These are phyloP conservation scores for Aspergillus conjunctus DNA, from an alignment of 495 filamentous ascomycete genomes.

Conservation along the genomic window DNA sequence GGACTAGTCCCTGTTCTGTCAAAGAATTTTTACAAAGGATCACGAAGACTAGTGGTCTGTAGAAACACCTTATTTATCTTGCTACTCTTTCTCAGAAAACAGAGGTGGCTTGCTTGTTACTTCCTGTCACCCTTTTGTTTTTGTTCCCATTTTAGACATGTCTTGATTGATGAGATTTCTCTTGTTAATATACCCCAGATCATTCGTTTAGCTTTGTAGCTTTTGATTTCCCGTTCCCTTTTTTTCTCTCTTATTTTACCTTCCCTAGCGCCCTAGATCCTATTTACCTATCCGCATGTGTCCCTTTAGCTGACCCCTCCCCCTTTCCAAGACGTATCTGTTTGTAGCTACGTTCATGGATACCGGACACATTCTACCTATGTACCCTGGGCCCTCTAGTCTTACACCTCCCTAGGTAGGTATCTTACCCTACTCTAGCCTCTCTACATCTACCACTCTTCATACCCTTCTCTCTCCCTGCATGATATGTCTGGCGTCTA, in stretches of 20 bases:
- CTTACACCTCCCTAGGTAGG: no score
- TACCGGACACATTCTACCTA: no score
- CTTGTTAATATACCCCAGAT: slow-evolving; percentile 24
- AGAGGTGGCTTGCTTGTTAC: neutral
- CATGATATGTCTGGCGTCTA: neutral
- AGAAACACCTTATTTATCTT: neutral
- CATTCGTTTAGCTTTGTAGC: slow-evolving; percentile 12
- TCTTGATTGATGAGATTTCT: slow-evolving; percentile 7
- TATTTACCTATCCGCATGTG: no score
- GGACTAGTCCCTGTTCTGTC: neutral
- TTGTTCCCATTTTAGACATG: slow-evolving; percentile 13
- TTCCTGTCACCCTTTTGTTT: neutral
- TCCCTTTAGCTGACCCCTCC: no score
- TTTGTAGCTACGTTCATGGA: no score
- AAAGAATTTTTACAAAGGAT: neutral
- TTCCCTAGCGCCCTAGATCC: no score
- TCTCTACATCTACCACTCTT: neutral
- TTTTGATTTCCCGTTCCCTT: neutral
- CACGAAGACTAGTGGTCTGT: neutral
- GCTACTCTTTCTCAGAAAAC: no score
- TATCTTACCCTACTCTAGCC: neutral
- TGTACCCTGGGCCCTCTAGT: no score
- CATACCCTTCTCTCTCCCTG: neutral
- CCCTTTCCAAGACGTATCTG: no score
- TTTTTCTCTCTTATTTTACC: neutral